Evolutionary conservation across 306 rosid species (phyloP).

Genomic region (Pachyrhizus erosus): DNA sequence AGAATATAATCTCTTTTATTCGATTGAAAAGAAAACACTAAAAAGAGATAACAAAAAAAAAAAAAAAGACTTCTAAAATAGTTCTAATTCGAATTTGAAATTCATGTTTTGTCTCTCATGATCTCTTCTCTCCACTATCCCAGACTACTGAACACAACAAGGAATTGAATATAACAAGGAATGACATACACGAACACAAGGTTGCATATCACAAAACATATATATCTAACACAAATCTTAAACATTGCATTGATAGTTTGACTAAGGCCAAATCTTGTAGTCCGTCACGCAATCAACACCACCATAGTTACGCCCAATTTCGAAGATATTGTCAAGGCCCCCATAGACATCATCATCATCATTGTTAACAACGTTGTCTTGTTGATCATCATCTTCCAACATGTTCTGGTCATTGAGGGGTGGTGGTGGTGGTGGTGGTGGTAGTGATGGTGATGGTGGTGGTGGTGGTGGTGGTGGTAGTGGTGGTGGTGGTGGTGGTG

Average conservation of each 20-base stretch:
- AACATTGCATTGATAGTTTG: background rate
- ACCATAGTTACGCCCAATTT: background rate
- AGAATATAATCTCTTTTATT: too few species aligned
- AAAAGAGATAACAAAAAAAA: too few species aligned
- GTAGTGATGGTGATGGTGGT: too few species aligned
- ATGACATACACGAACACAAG: background rate
- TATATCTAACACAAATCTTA: background rate
- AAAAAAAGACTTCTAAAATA: too few species aligned
- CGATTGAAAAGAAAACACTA: background rate
- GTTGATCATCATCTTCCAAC: background rate
- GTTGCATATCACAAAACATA: background rate
- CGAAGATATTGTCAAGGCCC: constrained; percentile 34
- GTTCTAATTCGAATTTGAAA: too few species aligned
- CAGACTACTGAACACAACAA: too few species aligned
- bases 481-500: too few species aligned
- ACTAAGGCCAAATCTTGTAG: background rate
- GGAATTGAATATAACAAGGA: too few species aligned
- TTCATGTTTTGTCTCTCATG: too few species aligned
- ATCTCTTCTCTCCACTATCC: too few species aligned
- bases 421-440: background rate
- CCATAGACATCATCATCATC: constrained; percentile 19
- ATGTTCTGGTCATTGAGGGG: background rate
- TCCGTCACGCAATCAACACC: background rate
- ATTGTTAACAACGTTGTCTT: too few species aligned
- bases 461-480: too few species aligned